A percentile compares a stretch with the other conserved stretches of the same genome.
These are phyloP conservation scores for Pyrrhoderma lamaoense DNA, from an alignment of 1,284 basidiomycete genomes.

Conservation along the genomic window DNA sequence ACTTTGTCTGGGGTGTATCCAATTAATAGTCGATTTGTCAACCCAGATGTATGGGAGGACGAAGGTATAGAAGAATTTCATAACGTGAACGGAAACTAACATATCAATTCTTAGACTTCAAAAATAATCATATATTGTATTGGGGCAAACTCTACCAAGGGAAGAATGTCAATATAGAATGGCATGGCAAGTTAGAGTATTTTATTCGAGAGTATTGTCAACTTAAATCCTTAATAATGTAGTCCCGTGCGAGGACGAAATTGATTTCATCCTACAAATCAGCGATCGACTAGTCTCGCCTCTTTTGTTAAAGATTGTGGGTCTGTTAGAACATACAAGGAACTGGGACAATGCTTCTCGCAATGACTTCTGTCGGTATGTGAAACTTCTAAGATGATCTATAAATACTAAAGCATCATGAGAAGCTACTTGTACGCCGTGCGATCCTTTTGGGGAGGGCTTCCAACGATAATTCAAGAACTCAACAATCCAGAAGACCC, in stretches of 20 bases:
- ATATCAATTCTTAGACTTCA: slow-evolving; percentile 49
- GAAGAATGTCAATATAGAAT: slow-evolving; percentile 77
- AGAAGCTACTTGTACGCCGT: slow-evolving; percentile 55
- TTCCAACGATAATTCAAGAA: slow-evolving; percentile 62
- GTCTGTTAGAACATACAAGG: slow-evolving; percentile 46
- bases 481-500: slow-evolving; percentile 55
- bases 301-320: slow-evolving; percentile 61
- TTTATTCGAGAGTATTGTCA: neutral
- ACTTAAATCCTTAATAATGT: neutral
- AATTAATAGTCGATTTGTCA: slow-evolving; percentile 76
- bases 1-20: slow-evolving; percentile 79
- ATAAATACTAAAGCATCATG: neutral
- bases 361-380: slow-evolving; percentile 90
- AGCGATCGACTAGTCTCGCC: slow-evolving; percentile 66
- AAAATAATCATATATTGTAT: slow-evolving; percentile 61
- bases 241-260: slow-evolving; percentile 70
- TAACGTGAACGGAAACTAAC: slow-evolving; percentile 1
- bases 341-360: slow-evolving; percentile 69
- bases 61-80: slow-evolving; percentile 44
- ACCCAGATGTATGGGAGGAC: slow-evolving; percentile 75
- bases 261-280: slow-evolving; percentile 77
- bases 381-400: slow-evolving; percentile 18
- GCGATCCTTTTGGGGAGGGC: slow-evolving; percentile 63
- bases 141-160: slow-evolving; percentile 85
- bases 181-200: slow-evolving; percentile 60